Conservation (phyloP, 1,284 basidiomycete species). For the Porogramme epimiltina region DNA sequence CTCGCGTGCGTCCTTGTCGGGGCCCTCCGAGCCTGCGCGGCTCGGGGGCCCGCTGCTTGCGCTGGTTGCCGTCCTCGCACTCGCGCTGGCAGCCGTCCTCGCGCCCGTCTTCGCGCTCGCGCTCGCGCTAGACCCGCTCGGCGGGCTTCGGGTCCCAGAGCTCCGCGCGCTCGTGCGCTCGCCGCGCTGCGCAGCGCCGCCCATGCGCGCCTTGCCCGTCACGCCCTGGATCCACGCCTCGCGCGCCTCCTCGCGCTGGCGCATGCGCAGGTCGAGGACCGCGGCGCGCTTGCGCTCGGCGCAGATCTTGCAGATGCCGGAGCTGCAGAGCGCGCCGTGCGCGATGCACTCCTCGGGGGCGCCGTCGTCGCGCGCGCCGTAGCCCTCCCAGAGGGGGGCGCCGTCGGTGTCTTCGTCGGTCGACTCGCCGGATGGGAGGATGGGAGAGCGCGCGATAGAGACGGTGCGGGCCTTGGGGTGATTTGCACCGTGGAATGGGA, state of each 20-base stretch:
- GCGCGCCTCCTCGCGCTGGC: conserved; percentile 15
- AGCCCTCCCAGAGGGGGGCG: conserved; percentile 1
- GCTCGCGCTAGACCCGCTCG: no score
- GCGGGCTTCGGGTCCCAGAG: no score
- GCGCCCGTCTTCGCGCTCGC: no score
- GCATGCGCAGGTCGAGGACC: conserved; percentile 10
- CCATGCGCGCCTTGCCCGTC: neutral
- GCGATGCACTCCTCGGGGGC: conserved; percentile 18
- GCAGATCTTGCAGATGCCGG: conserved; percentile 29
- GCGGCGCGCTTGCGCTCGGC: conserved; percentile 13
- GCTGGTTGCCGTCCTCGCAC: no score
- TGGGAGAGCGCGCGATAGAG: neutral
- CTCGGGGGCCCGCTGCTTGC: no score
- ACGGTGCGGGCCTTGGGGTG: conserved; percentile 4
- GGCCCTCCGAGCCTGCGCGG: no score
- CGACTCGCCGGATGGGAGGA: no score
- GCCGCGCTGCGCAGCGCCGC: neutral
- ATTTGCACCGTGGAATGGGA: conserved; percentile 15
- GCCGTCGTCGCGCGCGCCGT: neutral
- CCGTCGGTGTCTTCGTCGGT: neutral
- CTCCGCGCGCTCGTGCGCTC: neutral
- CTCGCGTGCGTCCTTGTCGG: no score
- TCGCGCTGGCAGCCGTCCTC: no score
- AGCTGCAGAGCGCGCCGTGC: conserved; percentile 26
- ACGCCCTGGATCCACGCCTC: no score